Evolutionary conservation across 164 flowering plant species (phyloP), one percentile per base, ranked within the genome.

Genomic region (Dillenia suffruticosa): DNA sequence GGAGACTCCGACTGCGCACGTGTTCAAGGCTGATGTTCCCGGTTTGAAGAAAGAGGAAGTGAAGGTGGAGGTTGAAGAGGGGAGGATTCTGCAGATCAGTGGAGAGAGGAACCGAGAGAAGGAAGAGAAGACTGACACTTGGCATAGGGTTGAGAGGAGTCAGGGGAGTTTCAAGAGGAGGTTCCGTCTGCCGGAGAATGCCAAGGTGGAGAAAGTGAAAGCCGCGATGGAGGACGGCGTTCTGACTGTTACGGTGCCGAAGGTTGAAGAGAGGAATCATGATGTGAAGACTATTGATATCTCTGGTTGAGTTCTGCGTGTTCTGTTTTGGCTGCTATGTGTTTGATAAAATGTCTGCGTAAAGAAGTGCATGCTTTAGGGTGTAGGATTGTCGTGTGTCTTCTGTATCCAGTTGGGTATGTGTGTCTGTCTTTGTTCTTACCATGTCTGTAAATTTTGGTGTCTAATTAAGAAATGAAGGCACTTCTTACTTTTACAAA

Each of bases 1-100:
- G 71, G 81, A 77, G 63, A 74, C 81, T 1, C 60, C 73, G 54
- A 59, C 58, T 12, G 75, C 80, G 0, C 80, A 77, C 64, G 68
- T 73, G 22, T 70, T 77, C 68, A 74, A 73, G 66, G 80, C 75
- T 5, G 80, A 77, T 14, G 66, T 77, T 4, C 77, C 77, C 0
- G 77, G 80, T 43, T 51, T 77, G 69, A 77, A 71, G 71, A 77
- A 77, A 48, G 81, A 74, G 43, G 77, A 74, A 46, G 71, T 77
- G 63, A 76, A 70, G 68, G 80, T 76, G 9, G 80, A 73, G 74
- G 70, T 77, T 7, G 80, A 77, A 40, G 77, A 77, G 14, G 80
- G 69, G 9, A 44, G 62, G 15, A 62, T 76, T 10, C 62, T 76
- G 0, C 68, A 70, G 72, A 73, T 77, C 8, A 73, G 80, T 16